Conservation (phyloP, 257 asterid genomes). For the Solanum paucissectum region DNA sequence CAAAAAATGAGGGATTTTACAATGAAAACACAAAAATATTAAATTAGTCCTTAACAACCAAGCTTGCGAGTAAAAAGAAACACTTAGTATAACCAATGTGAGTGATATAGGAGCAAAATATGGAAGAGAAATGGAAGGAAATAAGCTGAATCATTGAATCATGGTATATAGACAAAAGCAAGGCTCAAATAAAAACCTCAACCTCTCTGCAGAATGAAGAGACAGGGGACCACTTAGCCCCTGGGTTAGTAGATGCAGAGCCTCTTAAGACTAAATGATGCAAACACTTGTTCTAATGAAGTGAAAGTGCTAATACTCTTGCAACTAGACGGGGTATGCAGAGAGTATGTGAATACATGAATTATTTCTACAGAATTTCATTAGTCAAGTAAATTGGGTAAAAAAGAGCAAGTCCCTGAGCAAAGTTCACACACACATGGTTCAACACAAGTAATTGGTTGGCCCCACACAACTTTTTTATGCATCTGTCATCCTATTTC, state of each 20-base stretch:
- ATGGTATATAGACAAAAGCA: background rate
- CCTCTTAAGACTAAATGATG: background rate
- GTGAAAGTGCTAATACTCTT: background rate
- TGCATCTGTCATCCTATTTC: background rate
- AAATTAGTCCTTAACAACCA: background rate
- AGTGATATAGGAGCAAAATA: background rate
- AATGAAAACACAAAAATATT: background rate
- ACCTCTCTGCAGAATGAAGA: background rate
- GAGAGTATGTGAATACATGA: background rate
- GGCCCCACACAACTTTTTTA: background rate
- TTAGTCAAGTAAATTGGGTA: background rate
- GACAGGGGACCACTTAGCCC: background rate
- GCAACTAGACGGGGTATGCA: background rate
- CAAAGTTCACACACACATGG: background rate
- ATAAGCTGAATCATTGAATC: background rate
- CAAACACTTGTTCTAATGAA: background rate
- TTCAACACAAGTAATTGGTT: background rate
- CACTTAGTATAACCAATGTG: background rate
- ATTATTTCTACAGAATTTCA: background rate
- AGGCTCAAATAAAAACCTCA: background rate
- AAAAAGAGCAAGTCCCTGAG: background rate
- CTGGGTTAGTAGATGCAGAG: background rate
- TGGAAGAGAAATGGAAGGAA: background rate
- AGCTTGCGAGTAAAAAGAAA: background rate
- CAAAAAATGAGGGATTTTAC: background rate